Evolutionary conservation across 805 yeast species (phyloP).

Genomic region (Candida verbasci): DNA sequence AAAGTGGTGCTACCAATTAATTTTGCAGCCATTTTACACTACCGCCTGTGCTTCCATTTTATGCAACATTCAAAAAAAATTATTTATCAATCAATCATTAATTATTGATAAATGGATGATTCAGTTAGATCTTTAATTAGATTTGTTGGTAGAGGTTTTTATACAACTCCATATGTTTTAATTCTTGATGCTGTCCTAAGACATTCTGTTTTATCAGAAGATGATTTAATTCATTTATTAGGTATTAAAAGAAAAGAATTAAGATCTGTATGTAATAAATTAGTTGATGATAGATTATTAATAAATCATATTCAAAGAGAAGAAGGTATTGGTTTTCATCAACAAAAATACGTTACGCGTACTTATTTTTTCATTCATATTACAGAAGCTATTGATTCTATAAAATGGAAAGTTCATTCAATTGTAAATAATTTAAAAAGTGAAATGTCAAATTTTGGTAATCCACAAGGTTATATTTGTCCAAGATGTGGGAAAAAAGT

Average conservation of each 20-base stretch:
- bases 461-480: constrained; percentile 92
- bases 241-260: constrained; percentile 85
- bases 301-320: constrained; percentile 64
- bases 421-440: constrained; percentile 75
- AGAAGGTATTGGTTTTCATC: constrained; percentile 45
- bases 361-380: constrained; percentile 84
- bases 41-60: not conserved
- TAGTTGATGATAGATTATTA: constrained; percentile 80
- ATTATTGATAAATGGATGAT: too few relatives aligned
- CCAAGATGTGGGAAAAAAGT: constrained; percentile 79
- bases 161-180: constrained; percentile 75
- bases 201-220: constrained; percentile 90
- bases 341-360: constrained; percentile 62
- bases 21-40: not conserved
- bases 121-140: constrained; percentile 56
- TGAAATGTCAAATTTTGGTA: constrained; percentile 77
- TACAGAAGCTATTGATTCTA: constrained; percentile 91
- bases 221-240: constrained; percentile 75
- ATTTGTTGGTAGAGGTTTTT: constrained; percentile 82
- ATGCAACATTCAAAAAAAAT: too few relatives aligned
- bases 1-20: too few relatives aligned
- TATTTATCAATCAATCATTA: too few relatives aligned
- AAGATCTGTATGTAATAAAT: constrained; percentile 71
- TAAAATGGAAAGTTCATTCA: constrained; percentile 93
- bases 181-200: constrained; percentile 82